phyloP scores from a whole-genome alignment of 805 yeast species.

The Myxozyma nipponensis region DNA sequence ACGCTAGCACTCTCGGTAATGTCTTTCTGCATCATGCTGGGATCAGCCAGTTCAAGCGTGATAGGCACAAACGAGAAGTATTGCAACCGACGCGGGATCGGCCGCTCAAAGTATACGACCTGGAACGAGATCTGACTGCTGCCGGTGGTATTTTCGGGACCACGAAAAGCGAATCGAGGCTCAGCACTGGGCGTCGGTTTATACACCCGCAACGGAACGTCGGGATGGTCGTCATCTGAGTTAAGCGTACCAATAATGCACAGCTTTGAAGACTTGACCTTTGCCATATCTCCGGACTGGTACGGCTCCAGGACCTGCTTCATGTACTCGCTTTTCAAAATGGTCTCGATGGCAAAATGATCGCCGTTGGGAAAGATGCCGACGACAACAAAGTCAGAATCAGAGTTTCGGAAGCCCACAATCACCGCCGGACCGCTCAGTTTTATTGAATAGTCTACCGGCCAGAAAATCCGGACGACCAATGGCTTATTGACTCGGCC shows the following conservation, averaged over 20 bases:
- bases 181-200: neutral
- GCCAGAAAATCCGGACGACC: conserved; percentile 28
- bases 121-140: conserved; percentile 14
- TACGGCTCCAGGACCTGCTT: neutral
- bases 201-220: conserved; percentile 6
- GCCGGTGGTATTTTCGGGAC: neutral
- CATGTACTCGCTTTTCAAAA: neutral
- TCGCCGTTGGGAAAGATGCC: conserved; percentile 7
- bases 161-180: conserved; percentile 3
- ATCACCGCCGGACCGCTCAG: conserved; percentile 14
- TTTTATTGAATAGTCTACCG: conserved; percentile 13
- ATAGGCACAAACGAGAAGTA: conserved; percentile 75
- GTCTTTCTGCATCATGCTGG: conserved; percentile 24
- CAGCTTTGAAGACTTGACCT: conserved; percentile 14
- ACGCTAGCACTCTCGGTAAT: conserved; percentile 31
- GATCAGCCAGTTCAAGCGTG: conserved; percentile 49
- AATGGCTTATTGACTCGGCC: conserved; percentile 1
- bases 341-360: neutral
- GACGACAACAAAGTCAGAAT: conserved; percentile 25
- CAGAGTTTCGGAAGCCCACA: conserved; percentile 28
- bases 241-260: conserved; percentile 20
- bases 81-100: conserved; percentile 65
- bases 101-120: conserved; percentile 64
- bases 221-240: neutral
- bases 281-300: neutral